phyloP scores from a whole-genome alignment of 2,329 filamentous ascomycete genomes.

The Didymella segeticola region DNA sequence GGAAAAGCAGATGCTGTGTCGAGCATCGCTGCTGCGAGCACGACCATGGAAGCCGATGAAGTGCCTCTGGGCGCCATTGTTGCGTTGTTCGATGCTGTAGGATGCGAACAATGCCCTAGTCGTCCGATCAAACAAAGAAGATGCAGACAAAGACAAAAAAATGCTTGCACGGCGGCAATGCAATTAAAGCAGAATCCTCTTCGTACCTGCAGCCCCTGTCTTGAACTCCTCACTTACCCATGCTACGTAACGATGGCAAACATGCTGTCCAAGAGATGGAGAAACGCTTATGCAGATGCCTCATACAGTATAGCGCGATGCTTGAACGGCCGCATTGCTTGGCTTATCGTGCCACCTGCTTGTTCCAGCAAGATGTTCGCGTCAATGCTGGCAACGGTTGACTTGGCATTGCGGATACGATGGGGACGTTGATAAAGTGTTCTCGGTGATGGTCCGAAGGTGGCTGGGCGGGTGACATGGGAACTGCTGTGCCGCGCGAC shows the following conservation, averaged over 20 bases:
- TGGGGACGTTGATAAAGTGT: slow-evolving; percentile 1
- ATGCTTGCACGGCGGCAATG: neutral
- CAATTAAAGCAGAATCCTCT: neutral
- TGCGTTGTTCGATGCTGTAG: neutral
- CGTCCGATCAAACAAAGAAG: neutral
- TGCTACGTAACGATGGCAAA: slow-evolving; percentile 25
- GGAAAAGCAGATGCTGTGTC: slow-evolving; percentile 24
- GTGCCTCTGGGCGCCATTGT: slow-evolving; percentile 5
- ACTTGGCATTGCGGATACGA: slow-evolving; percentile 12
- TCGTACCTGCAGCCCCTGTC: slow-evolving; percentile 5
- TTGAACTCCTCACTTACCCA: slow-evolving; percentile 12
- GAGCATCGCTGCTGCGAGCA: slow-evolving; percentile 26
- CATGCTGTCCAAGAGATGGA: slow-evolving; percentile 15
- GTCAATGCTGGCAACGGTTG: neutral
- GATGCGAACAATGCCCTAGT: neutral
- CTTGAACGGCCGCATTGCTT: slow-evolving; percentile 20
- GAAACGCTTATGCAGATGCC: slow-evolving; percentile 32
- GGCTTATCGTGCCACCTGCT: slow-evolving; percentile 38
- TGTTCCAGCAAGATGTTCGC: slow-evolving; percentile 22
- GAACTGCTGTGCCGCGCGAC: neutral
- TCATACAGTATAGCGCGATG: slow-evolving; percentile 28
- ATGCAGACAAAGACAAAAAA: neutral
- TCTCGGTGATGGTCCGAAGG: neutral
- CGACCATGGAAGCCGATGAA: slow-evolving; percentile 21
- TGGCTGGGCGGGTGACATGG: slow-evolving; percentile 7